Evolutionary conservation across 106 monocot genomes (phyloP).

Genomic region (Platanthera zijinensis): DNA sequence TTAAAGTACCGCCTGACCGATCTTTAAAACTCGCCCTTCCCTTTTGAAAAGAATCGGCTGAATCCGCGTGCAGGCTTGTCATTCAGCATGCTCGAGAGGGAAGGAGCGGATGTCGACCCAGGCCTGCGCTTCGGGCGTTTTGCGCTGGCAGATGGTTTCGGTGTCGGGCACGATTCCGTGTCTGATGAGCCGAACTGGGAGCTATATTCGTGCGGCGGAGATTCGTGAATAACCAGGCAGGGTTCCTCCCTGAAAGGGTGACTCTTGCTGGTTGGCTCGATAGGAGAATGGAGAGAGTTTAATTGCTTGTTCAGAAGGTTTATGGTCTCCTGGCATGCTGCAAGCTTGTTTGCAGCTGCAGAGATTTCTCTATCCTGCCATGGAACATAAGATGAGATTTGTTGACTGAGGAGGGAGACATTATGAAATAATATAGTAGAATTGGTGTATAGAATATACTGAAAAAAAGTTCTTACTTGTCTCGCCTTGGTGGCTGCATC

Average conservation of each 20-base stretch:
- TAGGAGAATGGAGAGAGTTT: conserved; percentile 47
- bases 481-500: conserved; percentile 52
- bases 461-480: conserved; percentile 26
- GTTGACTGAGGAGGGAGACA: not conserved
- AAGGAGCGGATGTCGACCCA: conserved; percentile 38
- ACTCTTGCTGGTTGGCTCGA: conserved; percentile 14
- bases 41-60: conserved; percentile 78
- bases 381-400: not conserved
- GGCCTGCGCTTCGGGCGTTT: conserved; percentile 40
- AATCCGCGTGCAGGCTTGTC: conserved; percentile 69
- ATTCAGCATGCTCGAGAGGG: conserved; percentile 18
- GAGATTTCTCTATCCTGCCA: conserved; percentile 80
- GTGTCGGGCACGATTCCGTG: conserved; percentile 22
- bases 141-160: conserved; percentile 35
- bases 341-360: conserved; percentile 90
- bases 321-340: conserved; percentile 92
- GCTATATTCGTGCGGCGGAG: conserved; percentile 37
- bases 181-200: conserved; percentile 35
- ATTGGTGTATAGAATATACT: not conserved
- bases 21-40: conserved; percentile 27
- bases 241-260: not conserved
- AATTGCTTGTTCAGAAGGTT: conserved; percentile 73
- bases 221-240: conserved; percentile 16
- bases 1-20: not conserved
- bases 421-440: not conserved